Evolutionary conservation across 2,329 filamentous ascomycete species (phyloP), one percentile per base, ranked within the genome.

Genomic region (Acephala macrosclerotiorum): DNA sequence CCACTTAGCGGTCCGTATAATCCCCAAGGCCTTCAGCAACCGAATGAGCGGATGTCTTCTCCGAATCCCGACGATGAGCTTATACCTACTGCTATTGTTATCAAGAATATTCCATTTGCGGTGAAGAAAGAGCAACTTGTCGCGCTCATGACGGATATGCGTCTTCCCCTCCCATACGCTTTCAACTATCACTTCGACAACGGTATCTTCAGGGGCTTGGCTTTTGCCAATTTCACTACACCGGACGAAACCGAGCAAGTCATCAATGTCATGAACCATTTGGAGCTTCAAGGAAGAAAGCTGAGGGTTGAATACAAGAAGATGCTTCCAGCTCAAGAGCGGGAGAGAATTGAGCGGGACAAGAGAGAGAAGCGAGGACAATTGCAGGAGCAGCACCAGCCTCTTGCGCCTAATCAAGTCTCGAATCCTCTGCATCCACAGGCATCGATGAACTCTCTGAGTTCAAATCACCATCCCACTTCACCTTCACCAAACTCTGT

Each of bases 141-240:
- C 38, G 89, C 90, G 68, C 86, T 97, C 72, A 99, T 99, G 96
- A 92, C 94, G 9, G 93, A 97, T 22, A 88, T 98, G 85, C 91
- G 93, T 71, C 86, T 99, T 45, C 96, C 96, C 0, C 88, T 98
- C 72, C 96, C 96, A 0, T 99, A 99, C 76, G 96, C 96, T 14
- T 99, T 99, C 85, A 99, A 99, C 83, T 98, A 99, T 76, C 96
- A 99, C 79, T 99, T 99, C 76, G 96, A 99, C 77, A 96, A 97
- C 74, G 96, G 96, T 33, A 94, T 99, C 33, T 99, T 99, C 82
- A 87, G 96, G 65, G 96, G 96, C 7, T 84, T 99, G 60, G 96
- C 96, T 1, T 99, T 99, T 81, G 96, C 96, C 76, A 99, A 99
- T 80, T 99, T 98, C 79, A 97, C 96, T 40, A 97, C 93, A 18